phyloP scores from a whole-genome alignment of 345 rosid genomes.

The Moringa oleifera region DNA sequence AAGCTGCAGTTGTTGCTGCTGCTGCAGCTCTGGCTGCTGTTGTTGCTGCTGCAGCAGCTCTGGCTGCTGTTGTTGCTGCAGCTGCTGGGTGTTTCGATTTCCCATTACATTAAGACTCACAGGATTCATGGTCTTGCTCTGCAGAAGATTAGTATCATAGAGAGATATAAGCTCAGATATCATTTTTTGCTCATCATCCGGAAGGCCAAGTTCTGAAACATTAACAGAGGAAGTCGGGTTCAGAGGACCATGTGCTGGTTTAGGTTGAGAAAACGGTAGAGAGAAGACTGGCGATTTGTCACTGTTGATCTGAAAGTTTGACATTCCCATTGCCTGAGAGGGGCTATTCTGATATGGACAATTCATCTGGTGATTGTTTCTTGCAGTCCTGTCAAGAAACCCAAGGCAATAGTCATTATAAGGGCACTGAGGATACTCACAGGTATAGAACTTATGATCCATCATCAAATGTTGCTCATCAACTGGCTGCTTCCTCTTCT shows the following conservation, averaged over 20 bases:
- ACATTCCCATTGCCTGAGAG: conserved; percentile 29
- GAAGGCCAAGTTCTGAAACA: conserved; percentile 42
- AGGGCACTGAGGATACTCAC: conserved; percentile 60
- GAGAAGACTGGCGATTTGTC: conserved; percentile 24
- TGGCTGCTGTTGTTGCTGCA: not conserved
- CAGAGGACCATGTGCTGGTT: conserved; percentile 8
- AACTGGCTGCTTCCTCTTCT: conserved; percentile 49
- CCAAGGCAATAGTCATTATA: conserved; percentile 40
- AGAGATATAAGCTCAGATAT: conserved; percentile 48
- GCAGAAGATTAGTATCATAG: conserved; percentile 42
- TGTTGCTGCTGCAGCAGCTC: not conserved
- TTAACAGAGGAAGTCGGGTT: conserved; percentile 18
- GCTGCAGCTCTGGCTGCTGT: not conserved
- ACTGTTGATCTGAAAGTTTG: conserved; percentile 30
- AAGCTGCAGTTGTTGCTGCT: not conserved
- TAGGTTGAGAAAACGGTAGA: conserved; percentile 32
- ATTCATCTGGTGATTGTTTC: conserved; percentile 67
- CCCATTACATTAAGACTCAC: conserved; percentile 11
- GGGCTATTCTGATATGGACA: conserved; percentile 34
- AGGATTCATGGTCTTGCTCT: conserved; percentile 19
- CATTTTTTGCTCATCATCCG: conserved; percentile 48
- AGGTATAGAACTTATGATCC: conserved; percentile 36
- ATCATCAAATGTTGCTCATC: conserved; percentile 26
- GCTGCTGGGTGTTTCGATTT: conserved; percentile 11
- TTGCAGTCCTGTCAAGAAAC: conserved; percentile 49